phyloP scores from a whole-genome alignment of 176 grass and related monocot species.

The Aegilops umbellulata region DNA sequence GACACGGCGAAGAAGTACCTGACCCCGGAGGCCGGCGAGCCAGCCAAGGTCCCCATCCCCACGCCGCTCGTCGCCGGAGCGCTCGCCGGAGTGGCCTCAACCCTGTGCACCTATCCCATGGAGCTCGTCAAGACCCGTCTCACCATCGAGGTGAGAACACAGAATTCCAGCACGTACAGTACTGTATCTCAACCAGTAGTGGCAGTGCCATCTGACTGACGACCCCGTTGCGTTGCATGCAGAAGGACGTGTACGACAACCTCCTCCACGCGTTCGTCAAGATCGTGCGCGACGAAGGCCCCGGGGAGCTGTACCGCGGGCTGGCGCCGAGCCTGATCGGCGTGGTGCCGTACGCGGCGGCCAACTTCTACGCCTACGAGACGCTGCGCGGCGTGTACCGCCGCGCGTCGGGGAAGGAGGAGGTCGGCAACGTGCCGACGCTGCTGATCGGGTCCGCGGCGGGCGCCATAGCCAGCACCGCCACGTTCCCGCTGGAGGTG shows the following conservation, averaged over 20 bases:
- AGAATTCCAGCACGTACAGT: too few species aligned
- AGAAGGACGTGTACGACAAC: slow-evolving; percentile 77
- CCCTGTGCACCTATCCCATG: slow-evolving; percentile 87
- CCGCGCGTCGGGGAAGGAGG: slow-evolving; percentile 37
- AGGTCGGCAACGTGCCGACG: slow-evolving; percentile 47
- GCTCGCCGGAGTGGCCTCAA: slow-evolving; percentile 71
- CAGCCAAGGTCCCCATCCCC: slow-evolving; percentile 52
- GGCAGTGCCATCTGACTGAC: neutral
- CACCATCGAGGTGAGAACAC: slow-evolving; percentile 66
- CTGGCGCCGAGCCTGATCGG: slow-evolving; percentile 79
- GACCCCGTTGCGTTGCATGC: neutral
- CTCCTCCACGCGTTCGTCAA: slow-evolving; percentile 68
- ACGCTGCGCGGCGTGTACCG: slow-evolving; percentile 56
- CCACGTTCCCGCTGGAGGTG: slow-evolving; percentile 94
- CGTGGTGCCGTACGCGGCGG: slow-evolving; percentile 77
- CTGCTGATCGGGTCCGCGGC: slow-evolving; percentile 71
- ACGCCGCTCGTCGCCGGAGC: slow-evolving; percentile 73
- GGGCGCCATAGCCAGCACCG: slow-evolving; percentile 73
- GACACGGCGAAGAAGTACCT: slow-evolving; percentile 76
- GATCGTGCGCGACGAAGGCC: slow-evolving; percentile 67
- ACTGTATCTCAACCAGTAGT: neutral
- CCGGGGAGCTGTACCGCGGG: slow-evolving; percentile 68
- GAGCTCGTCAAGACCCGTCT: slow-evolving; percentile 82
- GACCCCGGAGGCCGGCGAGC: slow-evolving; percentile 49
- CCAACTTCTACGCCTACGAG: slow-evolving; percentile 83